A percentile compares a stretch with the other conserved stretches of the same genome.
phyloP scores from a whole-genome alignment of 345 rosid genomes.

The Raphanus sativus region DNA sequence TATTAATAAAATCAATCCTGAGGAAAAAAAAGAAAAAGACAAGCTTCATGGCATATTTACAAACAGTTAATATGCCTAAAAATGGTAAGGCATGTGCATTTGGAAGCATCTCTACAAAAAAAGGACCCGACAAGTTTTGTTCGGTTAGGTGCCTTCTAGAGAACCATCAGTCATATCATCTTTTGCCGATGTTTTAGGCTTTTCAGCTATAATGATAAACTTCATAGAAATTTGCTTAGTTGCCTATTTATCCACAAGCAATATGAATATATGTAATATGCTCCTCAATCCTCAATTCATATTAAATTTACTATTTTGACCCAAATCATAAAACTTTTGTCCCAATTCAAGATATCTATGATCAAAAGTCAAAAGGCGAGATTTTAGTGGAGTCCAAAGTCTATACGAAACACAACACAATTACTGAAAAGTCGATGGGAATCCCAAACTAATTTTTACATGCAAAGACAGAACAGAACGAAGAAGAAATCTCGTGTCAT shows the following conservation, averaged over 20 bases:
- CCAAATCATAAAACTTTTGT: not conserved
- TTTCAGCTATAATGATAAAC: not conserved
- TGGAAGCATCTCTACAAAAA: constrained; percentile 3
- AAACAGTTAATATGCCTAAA: not conserved
- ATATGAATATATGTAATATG: not conserved
- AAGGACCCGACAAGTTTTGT: constrained; percentile 28
- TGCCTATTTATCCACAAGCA: no score
- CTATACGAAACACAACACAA: constrained; percentile 26
- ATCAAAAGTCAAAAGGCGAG: not conserved
- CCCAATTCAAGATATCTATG: not conserved
- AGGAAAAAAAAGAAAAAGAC: no score
- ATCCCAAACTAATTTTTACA: constrained; percentile 33
- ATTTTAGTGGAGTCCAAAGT: not conserved
- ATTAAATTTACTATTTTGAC: not conserved
- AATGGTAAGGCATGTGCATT: constrained; percentile 16
- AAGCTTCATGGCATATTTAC: no score
- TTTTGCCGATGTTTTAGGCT: not conserved
- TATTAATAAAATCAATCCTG: no score
- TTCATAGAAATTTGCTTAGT: no score
- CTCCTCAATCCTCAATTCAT: not conserved
- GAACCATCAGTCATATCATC: constrained; percentile 23
- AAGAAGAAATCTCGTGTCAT: constrained; percentile 29
- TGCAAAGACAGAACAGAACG: constrained; percentile 14
- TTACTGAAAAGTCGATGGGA: not conserved
- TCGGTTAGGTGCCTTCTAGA: not conserved